A percentile compares a stretch with the other conserved stretches of the same genome.
These are phyloP conservation scores for Dioscorea zingiberensis DNA, from an alignment of 106 monocot species.

Conservation along the genomic window DNA sequence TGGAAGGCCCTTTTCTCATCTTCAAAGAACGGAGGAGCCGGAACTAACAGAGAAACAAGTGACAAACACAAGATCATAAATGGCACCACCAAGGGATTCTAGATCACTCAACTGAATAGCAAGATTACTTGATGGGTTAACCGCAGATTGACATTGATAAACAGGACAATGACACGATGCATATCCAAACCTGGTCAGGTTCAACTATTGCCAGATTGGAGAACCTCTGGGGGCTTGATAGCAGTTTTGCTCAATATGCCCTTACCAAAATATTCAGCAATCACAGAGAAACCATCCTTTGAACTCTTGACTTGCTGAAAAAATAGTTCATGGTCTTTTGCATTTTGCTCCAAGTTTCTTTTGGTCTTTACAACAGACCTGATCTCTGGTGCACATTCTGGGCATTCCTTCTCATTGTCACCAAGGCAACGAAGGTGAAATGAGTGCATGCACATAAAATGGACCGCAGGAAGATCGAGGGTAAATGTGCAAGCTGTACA, in stretches of 20 bases:
- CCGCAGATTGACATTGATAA: too few species aligned
- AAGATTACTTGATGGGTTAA: too few species aligned
- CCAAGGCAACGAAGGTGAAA: constrained; percentile 93
- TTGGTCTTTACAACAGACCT: constrained; percentile 55
- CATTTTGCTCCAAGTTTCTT: constrained; percentile 66
- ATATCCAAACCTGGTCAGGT: too few species aligned
- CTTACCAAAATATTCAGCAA: constrained; percentile 93
- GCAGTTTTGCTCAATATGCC: constrained; percentile 82
- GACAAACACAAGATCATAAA: too few species aligned
- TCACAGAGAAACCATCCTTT: constrained; percentile 92
- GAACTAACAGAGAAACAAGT: too few species aligned
- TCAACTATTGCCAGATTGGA: not conserved
- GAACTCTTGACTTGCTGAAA: constrained; percentile 71
- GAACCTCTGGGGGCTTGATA: constrained; percentile 1
- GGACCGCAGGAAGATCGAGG: constrained; percentile 93
- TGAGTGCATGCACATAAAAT: constrained; percentile 99
- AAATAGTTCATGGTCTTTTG: constrained; percentile 62
- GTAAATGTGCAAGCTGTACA: constrained; percentile 91
- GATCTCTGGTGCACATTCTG: constrained; percentile 80
- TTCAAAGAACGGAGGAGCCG: too few species aligned
- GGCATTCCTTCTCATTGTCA: constrained; percentile 97
- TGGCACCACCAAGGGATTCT: too few species aligned
- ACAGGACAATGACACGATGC: too few species aligned
- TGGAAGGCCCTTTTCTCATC: too few species aligned
- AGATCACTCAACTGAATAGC: too few species aligned